Evolutionary conservation across 345 rosid genomes (phyloP).

Genomic region (Aquilaria malaccensis): DNA sequence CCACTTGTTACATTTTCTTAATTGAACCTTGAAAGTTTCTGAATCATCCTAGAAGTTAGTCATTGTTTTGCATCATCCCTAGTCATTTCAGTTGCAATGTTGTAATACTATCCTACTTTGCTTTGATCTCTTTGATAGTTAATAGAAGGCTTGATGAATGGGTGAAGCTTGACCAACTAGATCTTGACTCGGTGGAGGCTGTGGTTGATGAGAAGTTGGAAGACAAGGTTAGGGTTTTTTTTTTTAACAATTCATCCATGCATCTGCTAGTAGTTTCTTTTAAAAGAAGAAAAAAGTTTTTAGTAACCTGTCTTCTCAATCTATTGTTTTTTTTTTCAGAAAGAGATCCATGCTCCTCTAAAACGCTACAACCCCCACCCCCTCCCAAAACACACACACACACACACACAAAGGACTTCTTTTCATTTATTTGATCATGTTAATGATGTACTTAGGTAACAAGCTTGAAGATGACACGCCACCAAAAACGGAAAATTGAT

Average conservation of each 20-base stretch:
- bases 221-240: constrained; percentile 57
- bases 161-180: constrained; percentile 91
- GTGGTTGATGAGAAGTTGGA: constrained; percentile 96
- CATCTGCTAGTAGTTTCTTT: neutral
- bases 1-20: neutral
- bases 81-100: no score
- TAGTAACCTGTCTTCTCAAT: neutral
- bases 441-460: constrained; percentile 49
- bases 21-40: neutral
- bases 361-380: no score
- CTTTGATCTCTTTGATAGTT: constrained; percentile 30
- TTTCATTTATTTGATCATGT: neutral
- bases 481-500: constrained; percentile 95
- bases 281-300: no score
- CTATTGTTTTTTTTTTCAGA: neutral
- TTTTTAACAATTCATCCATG: neutral
- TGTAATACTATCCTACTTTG: neutral
- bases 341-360: no score
- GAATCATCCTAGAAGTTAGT: no score
- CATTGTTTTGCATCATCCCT: neutral
- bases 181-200: constrained; percentile 84
- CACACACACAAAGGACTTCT: no score
- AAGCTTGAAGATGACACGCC: constrained; percentile 95
- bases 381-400: no score
- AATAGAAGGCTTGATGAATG: constrained; percentile 98